Conservation (phyloP, 805 yeast genomes). For the Candida silvatica region DNA sequence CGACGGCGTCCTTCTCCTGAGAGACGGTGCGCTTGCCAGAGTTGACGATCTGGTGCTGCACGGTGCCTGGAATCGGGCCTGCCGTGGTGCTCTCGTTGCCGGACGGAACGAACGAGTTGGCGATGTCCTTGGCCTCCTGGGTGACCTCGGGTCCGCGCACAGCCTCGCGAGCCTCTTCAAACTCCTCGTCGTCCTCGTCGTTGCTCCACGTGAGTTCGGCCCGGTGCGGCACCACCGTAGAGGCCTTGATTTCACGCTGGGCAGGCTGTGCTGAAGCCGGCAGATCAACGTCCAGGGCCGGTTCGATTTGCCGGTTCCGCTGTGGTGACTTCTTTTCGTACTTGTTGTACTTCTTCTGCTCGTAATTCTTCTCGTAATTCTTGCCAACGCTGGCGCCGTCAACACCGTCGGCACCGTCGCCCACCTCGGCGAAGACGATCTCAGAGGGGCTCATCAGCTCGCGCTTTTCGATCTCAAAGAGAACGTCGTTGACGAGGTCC, state of each 20-base stretch:
- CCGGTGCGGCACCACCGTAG: constrained; percentile 75
- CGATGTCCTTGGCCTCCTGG: not conserved
- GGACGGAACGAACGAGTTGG: too few species aligned
- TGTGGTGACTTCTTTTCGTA: not conserved
- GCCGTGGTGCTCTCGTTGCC: too few species aligned
- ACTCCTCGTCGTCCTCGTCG: constrained; percentile 61
- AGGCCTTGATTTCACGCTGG: constrained; percentile 36
- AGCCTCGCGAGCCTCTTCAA: constrained; percentile 7
- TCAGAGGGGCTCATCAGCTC: not conserved
- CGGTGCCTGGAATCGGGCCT: too few species aligned
- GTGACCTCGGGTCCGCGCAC: not conserved
- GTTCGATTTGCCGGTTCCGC: not conserved
- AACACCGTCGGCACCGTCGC: not conserved
- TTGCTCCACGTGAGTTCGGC: constrained; percentile 85
- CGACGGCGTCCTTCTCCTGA: not conserved
- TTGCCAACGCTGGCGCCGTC: not conserved
- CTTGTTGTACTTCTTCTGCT: not conserved
- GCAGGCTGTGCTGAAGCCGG: constrained; percentile 18
- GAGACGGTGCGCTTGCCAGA: too few species aligned
- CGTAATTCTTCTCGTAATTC: not conserved
- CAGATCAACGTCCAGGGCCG: constrained; percentile 3
- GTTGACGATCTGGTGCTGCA: too few species aligned
- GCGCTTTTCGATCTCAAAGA: constrained; percentile 71
- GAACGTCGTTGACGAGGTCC: constrained; percentile 84
- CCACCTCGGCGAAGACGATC: not conserved